These are phyloP conservation scores for Vararia minispora DNA, from an alignment of 768 basidiomycete species.

Conservation along the genomic window DNA sequence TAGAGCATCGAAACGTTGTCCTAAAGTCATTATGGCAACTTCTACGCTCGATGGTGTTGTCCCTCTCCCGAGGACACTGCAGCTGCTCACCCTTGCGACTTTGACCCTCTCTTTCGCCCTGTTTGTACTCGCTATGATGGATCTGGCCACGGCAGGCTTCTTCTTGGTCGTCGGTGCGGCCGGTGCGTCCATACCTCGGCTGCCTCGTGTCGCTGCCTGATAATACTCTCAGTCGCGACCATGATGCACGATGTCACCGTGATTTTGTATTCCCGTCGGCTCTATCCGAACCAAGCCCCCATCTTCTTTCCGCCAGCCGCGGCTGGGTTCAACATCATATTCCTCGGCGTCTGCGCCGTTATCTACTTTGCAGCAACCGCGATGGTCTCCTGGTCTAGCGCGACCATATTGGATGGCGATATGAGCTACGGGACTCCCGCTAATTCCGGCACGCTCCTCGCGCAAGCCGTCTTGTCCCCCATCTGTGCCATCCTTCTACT, in stretches of 20 bases:
- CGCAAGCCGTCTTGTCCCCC: conserved; percentile 1
- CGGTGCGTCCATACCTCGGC: too few species aligned
- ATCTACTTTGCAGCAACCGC: conserved; percentile 1
- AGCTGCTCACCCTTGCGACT: not conserved
- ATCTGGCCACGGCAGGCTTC: conserved; percentile 6
- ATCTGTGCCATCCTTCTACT: not conserved
- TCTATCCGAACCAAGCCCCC: not conserved
- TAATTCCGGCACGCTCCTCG: conserved; percentile 2
- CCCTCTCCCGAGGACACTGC: conserved; percentile 1
- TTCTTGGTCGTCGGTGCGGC: not conserved
- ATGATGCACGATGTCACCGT: conserved; percentile 5
- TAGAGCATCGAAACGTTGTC: too few species aligned
- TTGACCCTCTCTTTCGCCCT: conserved; percentile 1
- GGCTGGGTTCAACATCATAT: not conserved
- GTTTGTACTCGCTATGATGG: conserved; percentile 1
- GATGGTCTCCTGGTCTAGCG: not conserved
- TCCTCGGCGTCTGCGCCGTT: conserved; percentile 1
- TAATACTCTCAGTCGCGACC: too few species aligned
- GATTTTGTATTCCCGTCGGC: conserved; percentile 1
- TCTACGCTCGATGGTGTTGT: too few species aligned
- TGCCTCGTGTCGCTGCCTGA: too few species aligned
- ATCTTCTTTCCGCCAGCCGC: conserved; percentile 2
- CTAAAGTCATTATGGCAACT: too few species aligned
- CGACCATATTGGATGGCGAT: not conserved
- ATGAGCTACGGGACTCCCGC: conserved; percentile 3